A percentile compares a stretch with the other conserved stretches of the same genome.
phyloP scores from a whole-genome alignment of 140 eudicot genomes.

The Artemisia princeps region DNA sequence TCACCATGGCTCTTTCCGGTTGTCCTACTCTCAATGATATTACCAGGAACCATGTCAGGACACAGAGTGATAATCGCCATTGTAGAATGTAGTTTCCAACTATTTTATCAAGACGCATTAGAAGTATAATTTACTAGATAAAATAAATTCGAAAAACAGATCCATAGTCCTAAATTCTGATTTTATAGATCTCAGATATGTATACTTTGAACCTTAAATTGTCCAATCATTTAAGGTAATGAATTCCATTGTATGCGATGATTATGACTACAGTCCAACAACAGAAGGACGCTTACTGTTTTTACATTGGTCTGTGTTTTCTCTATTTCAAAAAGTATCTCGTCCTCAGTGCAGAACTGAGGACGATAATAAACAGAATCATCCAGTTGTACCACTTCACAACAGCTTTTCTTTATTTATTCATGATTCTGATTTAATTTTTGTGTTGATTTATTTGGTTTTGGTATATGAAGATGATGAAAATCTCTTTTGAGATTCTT shows the following conservation, averaged over 20 bases:
- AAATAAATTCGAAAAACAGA: not conserved
- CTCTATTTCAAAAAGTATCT: no score
- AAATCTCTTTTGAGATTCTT: not conserved
- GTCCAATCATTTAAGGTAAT: not conserved
- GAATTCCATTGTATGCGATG: not conserved
- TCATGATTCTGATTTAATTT: no score
- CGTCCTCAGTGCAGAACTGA: no score
- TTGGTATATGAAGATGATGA: not conserved
- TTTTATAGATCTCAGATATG: not conserved
- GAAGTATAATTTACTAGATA: not conserved
- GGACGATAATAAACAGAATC: no score
- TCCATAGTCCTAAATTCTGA: not conserved
- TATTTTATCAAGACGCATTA: constrained; percentile 1
- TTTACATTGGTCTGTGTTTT: no score
- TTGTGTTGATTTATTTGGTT: no score
- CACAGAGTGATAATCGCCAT: constrained; percentile 27
- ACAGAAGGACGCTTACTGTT: no score
- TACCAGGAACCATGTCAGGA: constrained; percentile 48
- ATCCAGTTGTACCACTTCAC: no score
- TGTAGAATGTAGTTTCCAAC: constrained; percentile 29
- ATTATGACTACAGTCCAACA: no score
- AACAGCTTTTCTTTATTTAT: no score
- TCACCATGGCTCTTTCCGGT: constrained; percentile 77
- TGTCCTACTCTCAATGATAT: constrained; percentile 55
- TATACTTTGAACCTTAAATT: not conserved